A percentile compares a stretch with the other conserved stretches of the same genome.
Evolutionary conservation across 805 yeast species (phyloP).

Genomic region (Candida adriatica): DNA sequence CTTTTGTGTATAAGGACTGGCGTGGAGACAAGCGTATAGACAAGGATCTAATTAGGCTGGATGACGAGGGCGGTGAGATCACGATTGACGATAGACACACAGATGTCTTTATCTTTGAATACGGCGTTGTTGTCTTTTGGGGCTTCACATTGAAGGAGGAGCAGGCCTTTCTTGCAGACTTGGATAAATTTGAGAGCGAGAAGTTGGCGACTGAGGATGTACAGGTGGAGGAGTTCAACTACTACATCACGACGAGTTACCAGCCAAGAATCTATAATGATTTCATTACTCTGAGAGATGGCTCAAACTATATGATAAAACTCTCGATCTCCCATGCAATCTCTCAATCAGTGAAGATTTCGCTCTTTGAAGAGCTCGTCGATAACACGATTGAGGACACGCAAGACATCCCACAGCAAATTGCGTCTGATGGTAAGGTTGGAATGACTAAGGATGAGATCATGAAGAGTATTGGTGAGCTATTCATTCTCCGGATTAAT

Average conservation of each 20-base stretch:
- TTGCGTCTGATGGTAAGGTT: conserved; percentile 91
- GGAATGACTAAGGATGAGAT: conserved; percentile 91
- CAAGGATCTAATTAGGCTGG: conserved; percentile 57
- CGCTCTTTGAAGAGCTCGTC: conserved; percentile 90
- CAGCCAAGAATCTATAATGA: conserved; percentile 96
- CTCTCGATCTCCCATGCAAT: conserved; percentile 92
- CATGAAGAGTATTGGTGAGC: conserved; percentile 95
- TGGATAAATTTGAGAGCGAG: conserved; percentile 89
- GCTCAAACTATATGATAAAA: conserved; percentile 83
- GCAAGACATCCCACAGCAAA: conserved; percentile 93
- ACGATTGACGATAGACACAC: conserved; percentile 72
- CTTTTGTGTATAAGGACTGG: conserved; percentile 79
- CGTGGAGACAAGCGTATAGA: conserved; percentile 42
- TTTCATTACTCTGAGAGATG: conserved; percentile 88
- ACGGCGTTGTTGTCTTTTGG: conserved; percentile 97
- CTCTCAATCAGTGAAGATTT: conserved; percentile 92
- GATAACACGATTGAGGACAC: conserved; percentile 97
- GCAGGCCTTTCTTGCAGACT: conserved; percentile 66
- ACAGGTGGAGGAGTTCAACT: conserved; percentile 91
- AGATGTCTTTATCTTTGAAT: conserved; percentile 86
- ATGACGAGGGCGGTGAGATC: conserved; percentile 93
- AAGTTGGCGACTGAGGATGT: conserved; percentile 88
- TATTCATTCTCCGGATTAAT: conserved; percentile 79
- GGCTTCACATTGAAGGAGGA: conserved; percentile 88
- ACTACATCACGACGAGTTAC: conserved; percentile 86